A percentile compares a stretch with the other conserved stretches of the same genome.
phyloP scores from a whole-genome alignment of 805 yeast species.

The Phaffomyces opuntiae region DNA sequence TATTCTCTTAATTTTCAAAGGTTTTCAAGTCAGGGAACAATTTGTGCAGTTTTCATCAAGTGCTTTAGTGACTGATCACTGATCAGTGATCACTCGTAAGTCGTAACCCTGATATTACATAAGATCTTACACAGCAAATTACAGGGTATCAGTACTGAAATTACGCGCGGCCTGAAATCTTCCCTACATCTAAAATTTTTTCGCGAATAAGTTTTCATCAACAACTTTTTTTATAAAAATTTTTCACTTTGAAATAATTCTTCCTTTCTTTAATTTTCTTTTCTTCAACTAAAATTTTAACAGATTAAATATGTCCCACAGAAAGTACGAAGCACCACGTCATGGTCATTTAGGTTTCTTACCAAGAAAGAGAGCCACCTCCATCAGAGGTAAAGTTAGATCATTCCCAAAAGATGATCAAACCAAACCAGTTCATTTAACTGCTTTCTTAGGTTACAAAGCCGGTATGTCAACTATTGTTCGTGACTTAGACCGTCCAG shows the following conservation, averaged over 20 bases:
- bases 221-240: conserved; percentile 10
- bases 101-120: too few species aligned
- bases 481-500: conserved; percentile 99
- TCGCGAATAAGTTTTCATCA: not conserved
- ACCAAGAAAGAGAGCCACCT: conserved; percentile 99
- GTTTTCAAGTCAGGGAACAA: too few species aligned
- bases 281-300: conserved; percentile 19
- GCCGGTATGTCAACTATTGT: conserved; percentile 99
- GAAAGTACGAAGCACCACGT: conserved; percentile 99
- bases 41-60: too few species aligned
- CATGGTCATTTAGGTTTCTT: conserved; percentile 99
- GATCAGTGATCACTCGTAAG: too few species aligned
- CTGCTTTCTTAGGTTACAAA: conserved; percentile 99
- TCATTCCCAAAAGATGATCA: conserved; percentile 98
- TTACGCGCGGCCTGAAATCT: not conserved
- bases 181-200: not conserved
- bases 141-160: not conserved
- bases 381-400: conserved; percentile 98
- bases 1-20: too few species aligned
- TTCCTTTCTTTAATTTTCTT: not conserved
- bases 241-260: conserved; percentile 13
- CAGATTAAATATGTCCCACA: conserved; percentile 78
- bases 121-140: too few species aligned
- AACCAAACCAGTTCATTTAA: conserved; percentile 95
- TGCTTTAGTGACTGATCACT: too few species aligned